Evolutionary conservation across 176 grass and related monocot species (phyloP), one percentile per base, ranked within the genome.

Genomic region (Oryza coarctata): DNA sequence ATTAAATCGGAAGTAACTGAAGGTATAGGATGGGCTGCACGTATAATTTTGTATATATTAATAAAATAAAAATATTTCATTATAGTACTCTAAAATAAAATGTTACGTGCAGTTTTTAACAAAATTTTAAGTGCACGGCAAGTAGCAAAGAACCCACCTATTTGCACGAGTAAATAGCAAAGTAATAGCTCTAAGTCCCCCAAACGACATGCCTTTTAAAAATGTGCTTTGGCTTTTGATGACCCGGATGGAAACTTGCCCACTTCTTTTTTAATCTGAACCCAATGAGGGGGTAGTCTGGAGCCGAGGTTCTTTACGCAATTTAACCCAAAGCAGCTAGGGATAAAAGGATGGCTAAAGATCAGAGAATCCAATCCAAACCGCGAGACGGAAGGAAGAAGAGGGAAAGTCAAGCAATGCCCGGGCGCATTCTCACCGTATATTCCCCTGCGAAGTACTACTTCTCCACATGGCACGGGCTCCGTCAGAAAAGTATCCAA

Each of bases 241-340:
- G 2, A 25, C 55, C 55, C 55, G 9, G 22, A 60, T 60, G 9
- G n/a, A 60, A 60, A 60, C 25, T 25, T 9, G 8, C n/a, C 55
- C 22, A 25, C n/a, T 23, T 60, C 9, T 60, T 60, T 17, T 76
- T 32, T 58, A 4, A 14, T 58, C 28, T 71, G 33, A 71, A 79
- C 75, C 69, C 28, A 14, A 30, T 47, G 83, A 68, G 2, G 43
- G 26, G 33, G 2, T 27, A 45, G 70, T 20, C 29, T 63, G 74
- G n/a, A 63, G 44, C 58, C 3, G 65, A 70, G 75, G 82, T 85
- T 85, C 82, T 80, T 80, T 85, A 70, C 82, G 82, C 80, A 85
- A 75, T 80, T 80, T 63, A 76, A 70, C 50, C 87, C 87, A 80
- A 89, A 89, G 87, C 44, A 49, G 76, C 63, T 17, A 49, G 35